Base-by-base conservation (phyloP, 331 rosid genomes). In the Malus hybrid region DNA sequence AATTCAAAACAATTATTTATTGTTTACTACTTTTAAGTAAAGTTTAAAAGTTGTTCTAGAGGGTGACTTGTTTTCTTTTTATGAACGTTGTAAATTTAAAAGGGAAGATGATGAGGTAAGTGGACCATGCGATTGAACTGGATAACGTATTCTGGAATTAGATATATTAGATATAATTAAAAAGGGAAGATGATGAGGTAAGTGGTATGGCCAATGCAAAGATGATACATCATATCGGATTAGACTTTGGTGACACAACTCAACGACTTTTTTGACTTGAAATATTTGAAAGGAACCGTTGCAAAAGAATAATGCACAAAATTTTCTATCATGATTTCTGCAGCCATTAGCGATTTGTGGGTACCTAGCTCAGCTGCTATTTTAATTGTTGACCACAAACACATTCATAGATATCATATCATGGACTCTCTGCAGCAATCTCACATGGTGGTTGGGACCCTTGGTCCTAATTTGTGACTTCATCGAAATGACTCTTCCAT, bases 241-340 rank as follows among this genome's bases (percentile, higher is more conserved):
- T 65, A 74, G 80, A 79, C 81, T 79, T 78, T 75, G 59, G 72
- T 10, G 80, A 31, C 77, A 75, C 67, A 70, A 57, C 72, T 33
- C 52, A 75, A 42, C 70, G 27, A 66, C 76, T 67, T 79, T 52
- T 73, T 42, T 42, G 31, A 42, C 67, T 63, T 63, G 13, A 29
- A 19, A 20, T 79, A 22, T 68, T 67, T 6, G 56, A 52, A 67
- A 57, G 64, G 67, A 65, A 79, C 83, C 81, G 81, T 76, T 83
- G 42, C 29, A 79, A 76, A 75, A 65, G 65, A 55, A 50, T 14
- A 48, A 44, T 44, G 50, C 34, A 44, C 59, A 48, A 20, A 22
- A 32, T 32, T 48, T 55, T n/a, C 32, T 33, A 29, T 61, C 46
- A 44, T 34, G 75, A 63, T 28, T 22, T 63, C 36, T 72, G 78